Base-by-base conservation (phyloP, 225 moss, liverwort and hornwort species). In the Pseudisothecium myosuroides region DNA sequence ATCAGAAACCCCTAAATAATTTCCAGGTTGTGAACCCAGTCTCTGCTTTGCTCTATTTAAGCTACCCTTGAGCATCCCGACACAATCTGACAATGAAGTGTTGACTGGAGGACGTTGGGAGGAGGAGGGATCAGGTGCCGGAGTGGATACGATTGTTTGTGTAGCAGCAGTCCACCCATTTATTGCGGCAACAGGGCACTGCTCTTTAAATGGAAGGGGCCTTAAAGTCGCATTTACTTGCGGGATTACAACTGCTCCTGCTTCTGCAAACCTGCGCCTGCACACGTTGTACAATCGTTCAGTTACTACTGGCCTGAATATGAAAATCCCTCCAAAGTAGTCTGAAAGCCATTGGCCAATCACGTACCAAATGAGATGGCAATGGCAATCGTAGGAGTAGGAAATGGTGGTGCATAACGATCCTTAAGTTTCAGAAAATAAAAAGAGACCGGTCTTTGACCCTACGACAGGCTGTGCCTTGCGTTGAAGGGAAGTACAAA, bases 61-160 rank as follows among this genome's bases (percentile, higher is more conserved):
- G 90, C 93, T 94, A 74, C 92, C 92, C 88, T 91, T 94, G 80
- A 94, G 94, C 91, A 93, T 92, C 43, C 92, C 90, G 50, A 94
- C 94, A 85, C 73, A 91, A 75, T 92, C 94, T 72, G 94, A 93
- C 83, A 94, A 63, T 64, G 93, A 91, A 56, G 87, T 92, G 87
- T 65, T 92, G 12, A 81, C 83, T 69, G 93, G 87, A 52, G 92
- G 87, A 69, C 92, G 87, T 74, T 93, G 90, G 39, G 92, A 93
- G 69, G 93, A 90, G 68, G 94, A 93, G 68, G 92, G 94, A 83
- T 91, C 92, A 47, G 92, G 85, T 78, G 83, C 78, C 50, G 86
- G 89, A 85, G 85, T 81, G 71, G 82, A 76, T 52, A 45, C 64
- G 82, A 92, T 68, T 45, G 88, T 68, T 82, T 85, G 86, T 29